A percentile compares a stretch with the other conserved stretches of the same genome.
Conservation (phyloP, 129 eudicot species). For the Pittosporum tobira region DNA sequence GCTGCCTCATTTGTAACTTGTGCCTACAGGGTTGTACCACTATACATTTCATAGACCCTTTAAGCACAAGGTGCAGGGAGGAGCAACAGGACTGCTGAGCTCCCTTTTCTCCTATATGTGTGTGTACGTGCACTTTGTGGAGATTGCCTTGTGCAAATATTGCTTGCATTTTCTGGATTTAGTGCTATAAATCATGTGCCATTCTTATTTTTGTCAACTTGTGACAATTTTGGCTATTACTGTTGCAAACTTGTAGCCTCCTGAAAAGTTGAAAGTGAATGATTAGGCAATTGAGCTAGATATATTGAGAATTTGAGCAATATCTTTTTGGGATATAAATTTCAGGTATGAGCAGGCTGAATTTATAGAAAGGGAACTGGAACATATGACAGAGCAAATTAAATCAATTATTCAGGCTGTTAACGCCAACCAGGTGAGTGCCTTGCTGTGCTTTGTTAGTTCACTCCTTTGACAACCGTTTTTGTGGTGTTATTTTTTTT, state of each 20-base stretch:
- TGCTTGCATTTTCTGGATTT: too few relatives aligned
- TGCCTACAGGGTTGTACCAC: too few relatives aligned
- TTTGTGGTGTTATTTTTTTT: background rate
- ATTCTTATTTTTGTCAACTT: too few relatives aligned
- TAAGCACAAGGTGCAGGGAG: too few relatives aligned
- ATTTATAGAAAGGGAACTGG: slow-evolving; percentile 79
- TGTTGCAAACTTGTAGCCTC: background rate
- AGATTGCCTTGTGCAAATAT: too few relatives aligned
- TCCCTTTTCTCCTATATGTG: too few relatives aligned
- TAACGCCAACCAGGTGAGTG: slow-evolving; percentile 69
- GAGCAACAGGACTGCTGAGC: too few relatives aligned
- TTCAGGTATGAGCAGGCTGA: slow-evolving; percentile 97
- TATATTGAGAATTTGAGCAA: background rate
- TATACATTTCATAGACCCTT: too few relatives aligned
- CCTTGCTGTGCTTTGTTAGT: background rate
- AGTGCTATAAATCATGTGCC: too few relatives aligned
- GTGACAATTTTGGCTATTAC: too few relatives aligned
- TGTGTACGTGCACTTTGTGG: too few relatives aligned
- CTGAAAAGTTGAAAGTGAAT: background rate
- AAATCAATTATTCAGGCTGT: slow-evolving; percentile 73
- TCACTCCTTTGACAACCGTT: background rate
- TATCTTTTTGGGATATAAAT: background rate
- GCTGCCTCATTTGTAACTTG: too few relatives aligned
- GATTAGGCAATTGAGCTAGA: background rate
- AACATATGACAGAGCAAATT: slow-evolving; percentile 76